phyloP scores from a whole-genome alignment of 225 moss, liverwort and hornwort genomes.

The Bryum argenteum region DNA sequence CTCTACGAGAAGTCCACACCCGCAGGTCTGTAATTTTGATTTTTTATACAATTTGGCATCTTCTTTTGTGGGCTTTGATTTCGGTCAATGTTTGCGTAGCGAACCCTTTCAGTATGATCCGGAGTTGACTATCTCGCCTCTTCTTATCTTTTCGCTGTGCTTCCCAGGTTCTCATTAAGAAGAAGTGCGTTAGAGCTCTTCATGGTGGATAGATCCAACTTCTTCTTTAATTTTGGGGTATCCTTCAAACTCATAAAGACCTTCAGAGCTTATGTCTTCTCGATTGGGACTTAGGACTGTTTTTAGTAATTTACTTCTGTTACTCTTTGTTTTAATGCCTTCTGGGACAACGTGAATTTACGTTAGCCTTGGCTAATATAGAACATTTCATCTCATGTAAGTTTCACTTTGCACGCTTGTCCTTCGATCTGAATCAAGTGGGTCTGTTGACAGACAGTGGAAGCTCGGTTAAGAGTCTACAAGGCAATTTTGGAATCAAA shows the following conservation, averaged over 20 bases:
- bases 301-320: background rate
- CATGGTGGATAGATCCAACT: slow-evolving; percentile 94
- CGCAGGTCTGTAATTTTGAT: slow-evolving; percentile 63
- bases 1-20: slow-evolving; percentile 80
- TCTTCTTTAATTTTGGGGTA: slow-evolving; percentile 94
- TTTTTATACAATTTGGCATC: background rate
- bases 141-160: slow-evolving; percentile 5
- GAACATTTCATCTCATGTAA: background rate
- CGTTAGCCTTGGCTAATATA: slow-evolving; percentile 8
- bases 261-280: slow-evolving; percentile 9
- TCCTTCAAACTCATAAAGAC: slow-evolving; percentile 15
- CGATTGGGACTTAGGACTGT: slow-evolving; percentile 23
- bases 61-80: slow-evolving; percentile 2
- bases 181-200: slow-evolving; percentile 93
- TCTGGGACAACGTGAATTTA: background rate
- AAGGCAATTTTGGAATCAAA: slow-evolving; percentile 80
- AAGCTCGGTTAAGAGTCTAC: slow-evolving; percentile 74
- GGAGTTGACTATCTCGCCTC: slow-evolving; percentile 5
- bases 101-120: slow-evolving; percentile 4
- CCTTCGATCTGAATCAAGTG: slow-evolving; percentile 11
- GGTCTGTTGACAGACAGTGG: slow-evolving; percentile 59
- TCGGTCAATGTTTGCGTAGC: background rate
- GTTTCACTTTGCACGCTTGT: background rate
- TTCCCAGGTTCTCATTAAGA: slow-evolving; percentile 68
- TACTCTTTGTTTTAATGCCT: slow-evolving; percentile 7